A percentile compares a stretch with the other conserved stretches of the same genome.
phyloP scores from a whole-genome alignment of 495 filamentous ascomycete species.

The Schizothecium vesticola region DNA sequence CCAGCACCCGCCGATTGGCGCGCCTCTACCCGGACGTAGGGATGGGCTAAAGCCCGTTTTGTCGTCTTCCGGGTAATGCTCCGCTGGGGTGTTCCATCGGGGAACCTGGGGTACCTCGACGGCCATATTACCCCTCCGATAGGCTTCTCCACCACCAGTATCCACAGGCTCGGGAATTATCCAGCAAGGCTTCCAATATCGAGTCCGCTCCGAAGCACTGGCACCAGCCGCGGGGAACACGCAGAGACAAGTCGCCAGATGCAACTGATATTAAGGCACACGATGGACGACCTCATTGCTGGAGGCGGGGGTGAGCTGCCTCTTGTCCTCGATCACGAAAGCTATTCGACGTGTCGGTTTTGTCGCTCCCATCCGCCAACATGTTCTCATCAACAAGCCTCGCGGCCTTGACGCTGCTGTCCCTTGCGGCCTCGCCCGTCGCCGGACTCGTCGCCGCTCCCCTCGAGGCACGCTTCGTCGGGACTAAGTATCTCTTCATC shows the following conservation, averaged over 20 bases:
- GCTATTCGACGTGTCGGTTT: neutral
- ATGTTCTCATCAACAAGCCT: neutral
- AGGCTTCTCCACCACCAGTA: neutral
- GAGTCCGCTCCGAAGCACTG: neutral
- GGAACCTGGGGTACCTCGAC: neutral
- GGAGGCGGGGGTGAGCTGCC: neutral
- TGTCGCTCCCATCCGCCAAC: neutral
- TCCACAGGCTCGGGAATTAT: neutral
- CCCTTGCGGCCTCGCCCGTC: neutral
- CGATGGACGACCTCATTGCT: neutral
- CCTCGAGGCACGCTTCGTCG: neutral
- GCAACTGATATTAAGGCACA: neutral
- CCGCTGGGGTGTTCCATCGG: neutral
- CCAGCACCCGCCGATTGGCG: neutral
- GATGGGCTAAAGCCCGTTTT: neutral
- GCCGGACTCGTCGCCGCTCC: neutral
- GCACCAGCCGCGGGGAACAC: neutral
- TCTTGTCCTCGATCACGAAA: neutral
- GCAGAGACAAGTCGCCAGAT: neutral
- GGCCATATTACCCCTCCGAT: neutral
- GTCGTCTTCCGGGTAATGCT: neutral
- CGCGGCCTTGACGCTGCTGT: neutral
- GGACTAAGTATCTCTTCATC: conserved; percentile 8
- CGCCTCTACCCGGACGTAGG: neutral
- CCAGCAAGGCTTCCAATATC: neutral